Percentiles rank a stretch among this genome's conserved stretches.
Evolutionary conservation across 1,284 basidiomycete genomes (phyloP).

Genomic region (Hortiboletus rubellus): DNA sequence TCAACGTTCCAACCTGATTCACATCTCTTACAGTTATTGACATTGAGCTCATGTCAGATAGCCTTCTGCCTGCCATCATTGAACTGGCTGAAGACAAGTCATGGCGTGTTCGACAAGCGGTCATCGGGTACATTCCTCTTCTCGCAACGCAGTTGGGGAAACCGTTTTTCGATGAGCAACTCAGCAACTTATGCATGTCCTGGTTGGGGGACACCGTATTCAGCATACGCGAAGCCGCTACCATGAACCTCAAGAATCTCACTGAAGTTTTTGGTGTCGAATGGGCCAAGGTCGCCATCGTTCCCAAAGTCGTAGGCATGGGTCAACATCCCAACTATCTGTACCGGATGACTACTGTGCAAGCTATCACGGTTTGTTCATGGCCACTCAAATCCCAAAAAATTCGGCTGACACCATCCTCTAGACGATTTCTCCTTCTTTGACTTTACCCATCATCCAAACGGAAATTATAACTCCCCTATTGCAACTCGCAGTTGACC

Average conservation of each 20-base stretch:
- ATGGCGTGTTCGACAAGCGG: conserved; percentile 99
- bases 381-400: conserved; percentile 2
- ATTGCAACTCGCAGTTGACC: conserved; percentile 82
- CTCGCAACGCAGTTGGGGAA: conserved; percentile 97
- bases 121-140: conserved; percentile 97
- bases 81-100: conserved; percentile 99
- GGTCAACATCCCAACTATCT: conserved; percentile 97
- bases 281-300: conserved; percentile 93
- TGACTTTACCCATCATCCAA: conserved; percentile 84
- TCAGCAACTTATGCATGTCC: conserved; percentile 97
- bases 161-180: conserved; percentile 97
- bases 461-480: conserved; percentile 88
- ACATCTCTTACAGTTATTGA: conserved; percentile 76
- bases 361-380: conserved; percentile 88
- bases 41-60: conserved; percentile 94
- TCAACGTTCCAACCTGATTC: conserved; percentile 14
- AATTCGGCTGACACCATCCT: conserved; percentile 14
- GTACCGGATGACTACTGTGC: conserved; percentile 98
- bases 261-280: conserved; percentile 99
- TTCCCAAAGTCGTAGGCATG: conserved; percentile 98
- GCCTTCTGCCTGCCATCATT: conserved; percentile 95
- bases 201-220: conserved; percentile 99
- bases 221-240: conserved; percentile 97
- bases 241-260: conserved; percentile 94
- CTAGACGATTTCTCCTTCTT: conserved; percentile 93